Conservation (phyloP, 345 rosid species). For the Eucalyptus leucophloia region DNA sequence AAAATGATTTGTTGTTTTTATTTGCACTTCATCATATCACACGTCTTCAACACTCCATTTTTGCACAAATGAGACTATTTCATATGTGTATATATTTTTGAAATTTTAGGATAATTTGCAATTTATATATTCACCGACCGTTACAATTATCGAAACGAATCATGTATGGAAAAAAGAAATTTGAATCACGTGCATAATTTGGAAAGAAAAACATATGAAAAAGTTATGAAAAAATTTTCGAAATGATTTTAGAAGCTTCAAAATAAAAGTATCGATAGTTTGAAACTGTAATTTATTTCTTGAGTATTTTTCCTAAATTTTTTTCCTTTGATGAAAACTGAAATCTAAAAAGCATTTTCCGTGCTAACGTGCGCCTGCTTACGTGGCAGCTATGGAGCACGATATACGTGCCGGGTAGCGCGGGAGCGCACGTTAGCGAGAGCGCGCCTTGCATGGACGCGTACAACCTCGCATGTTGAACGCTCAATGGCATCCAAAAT, state of each 20-base stretch:
- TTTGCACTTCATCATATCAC: not conserved
- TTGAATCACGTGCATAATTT: not conserved
- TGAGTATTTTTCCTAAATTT: not conserved
- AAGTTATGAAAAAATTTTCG: too few relatives aligned
- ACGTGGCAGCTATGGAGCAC: not conserved
- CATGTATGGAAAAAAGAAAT: accelerated
- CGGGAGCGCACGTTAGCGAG: not conserved
- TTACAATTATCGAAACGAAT: not conserved
- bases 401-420: not conserved
- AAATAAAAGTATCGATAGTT: not conserved
- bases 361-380: not conserved
- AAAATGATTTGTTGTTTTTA: not conserved
- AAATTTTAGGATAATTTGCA: not conserved
- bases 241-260: not conserved
- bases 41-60: not conserved
- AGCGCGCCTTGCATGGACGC: not conserved
- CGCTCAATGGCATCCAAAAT: not conserved
- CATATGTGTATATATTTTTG: accelerated
- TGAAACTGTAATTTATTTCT: not conserved
- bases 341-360: not conserved
- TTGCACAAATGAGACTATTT: not conserved
- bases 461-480: not conserved
- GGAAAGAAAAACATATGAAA: too few relatives aligned
- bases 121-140: accelerated
- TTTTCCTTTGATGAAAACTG: not conserved